Base-by-base conservation (phyloP, 768 basidiomycete genomes). In the Gymnopilus dilepis region DNA sequence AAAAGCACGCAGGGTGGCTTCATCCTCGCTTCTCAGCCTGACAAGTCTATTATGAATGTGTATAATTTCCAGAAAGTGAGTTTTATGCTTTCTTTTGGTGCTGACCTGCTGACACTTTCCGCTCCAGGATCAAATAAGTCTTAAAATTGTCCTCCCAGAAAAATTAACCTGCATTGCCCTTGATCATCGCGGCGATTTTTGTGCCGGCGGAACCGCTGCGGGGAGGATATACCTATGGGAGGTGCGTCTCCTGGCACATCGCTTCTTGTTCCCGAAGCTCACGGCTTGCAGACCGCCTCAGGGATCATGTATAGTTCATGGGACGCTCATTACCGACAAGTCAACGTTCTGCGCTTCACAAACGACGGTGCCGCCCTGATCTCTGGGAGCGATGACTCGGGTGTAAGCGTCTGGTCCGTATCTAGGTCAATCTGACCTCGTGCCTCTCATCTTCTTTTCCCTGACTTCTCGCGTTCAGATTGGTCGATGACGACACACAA, bases 161-260 rank as follows among this genome's bases (percentile, higher is more conserved):
- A 94, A 92, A 72, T 77, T 99, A 45, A 84, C 88, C 24, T 94
- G 92, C 67, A 83, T 97, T 38, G 81, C 90, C 6, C 70, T 94
- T 6, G 93, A 96, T 73, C 80, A 80, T 17, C 80, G 78, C 47
- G 95, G 95, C 3, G 75, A 79, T 34, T 91, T 88, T 67, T 95
- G 92, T 68, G 95, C 92, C 0, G 96, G 91, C 24, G 97, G 95
- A 31, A 96, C 95, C 0, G 74, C 84, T 4, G 89, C 91, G 69
- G 97, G 97, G 30, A 86, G 95, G 55, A 85, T 99, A 68, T 96
- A 96, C 70, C 76, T 99, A 1, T 99, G 97, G 97, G 96, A 98
- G 91, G 95, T 89, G 65, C 68, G 88, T 83, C 59, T 12, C 6
- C 28, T 9, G 4, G 47, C 41, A 43, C 34, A 11, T 50, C 21